These are phyloP conservation scores for Paradendryphiella salina DNA, from an alignment of 2,329 filamentous ascomycete species.

Conservation along the genomic window DNA sequence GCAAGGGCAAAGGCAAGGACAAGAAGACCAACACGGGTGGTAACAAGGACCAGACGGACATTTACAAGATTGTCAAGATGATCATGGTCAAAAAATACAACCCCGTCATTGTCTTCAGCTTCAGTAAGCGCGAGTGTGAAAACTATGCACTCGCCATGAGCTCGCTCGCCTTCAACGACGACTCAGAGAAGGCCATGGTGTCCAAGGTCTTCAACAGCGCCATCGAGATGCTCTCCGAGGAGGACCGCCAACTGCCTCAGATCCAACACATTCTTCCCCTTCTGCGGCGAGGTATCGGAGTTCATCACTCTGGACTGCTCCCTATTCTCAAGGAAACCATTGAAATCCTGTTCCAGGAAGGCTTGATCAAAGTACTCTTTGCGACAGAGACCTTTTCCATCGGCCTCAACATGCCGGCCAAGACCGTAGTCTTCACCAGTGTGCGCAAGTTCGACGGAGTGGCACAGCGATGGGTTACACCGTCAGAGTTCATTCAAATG, in stretches of 20 bases:
- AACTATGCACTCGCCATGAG: constrained; percentile 85
- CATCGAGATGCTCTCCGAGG: constrained; percentile 87
- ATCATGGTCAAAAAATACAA: constrained; percentile 98
- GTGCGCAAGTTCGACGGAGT: constrained; percentile 94
- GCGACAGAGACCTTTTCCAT: constrained; percentile 99
- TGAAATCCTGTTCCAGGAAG: constrained; percentile 98
- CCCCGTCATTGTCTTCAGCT: constrained; percentile 98
- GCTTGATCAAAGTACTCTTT: constrained; percentile 95
- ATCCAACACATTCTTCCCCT: constrained; percentile 89
- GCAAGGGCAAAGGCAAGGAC: constrained; percentile 85
- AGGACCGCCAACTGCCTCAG: constrained; percentile 85
- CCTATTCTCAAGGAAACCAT: constrained; percentile 98
- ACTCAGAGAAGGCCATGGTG: constrained; percentile 93
- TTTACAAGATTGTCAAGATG: constrained; percentile 98
- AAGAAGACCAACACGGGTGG: constrained; percentile 91
- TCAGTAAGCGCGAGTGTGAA: constrained; percentile 97
- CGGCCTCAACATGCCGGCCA: constrained; percentile 97
- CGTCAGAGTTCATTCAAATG: constrained; percentile 98
- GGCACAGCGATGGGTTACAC: constrained; percentile 78
- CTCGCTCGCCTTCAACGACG: constrained; percentile 89
- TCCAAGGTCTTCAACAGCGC: constrained; percentile 91
- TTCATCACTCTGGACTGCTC: constrained; percentile 93
- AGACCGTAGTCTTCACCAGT: constrained; percentile 98
- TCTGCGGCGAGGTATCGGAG: constrained; percentile 87
- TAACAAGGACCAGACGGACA: constrained; percentile 68